Evolutionary conservation across 2,329 filamentous ascomycete genomes (phyloP), one percentile per base, ranked within the genome.

Genomic region (Aspergillus ibericus): DNA sequence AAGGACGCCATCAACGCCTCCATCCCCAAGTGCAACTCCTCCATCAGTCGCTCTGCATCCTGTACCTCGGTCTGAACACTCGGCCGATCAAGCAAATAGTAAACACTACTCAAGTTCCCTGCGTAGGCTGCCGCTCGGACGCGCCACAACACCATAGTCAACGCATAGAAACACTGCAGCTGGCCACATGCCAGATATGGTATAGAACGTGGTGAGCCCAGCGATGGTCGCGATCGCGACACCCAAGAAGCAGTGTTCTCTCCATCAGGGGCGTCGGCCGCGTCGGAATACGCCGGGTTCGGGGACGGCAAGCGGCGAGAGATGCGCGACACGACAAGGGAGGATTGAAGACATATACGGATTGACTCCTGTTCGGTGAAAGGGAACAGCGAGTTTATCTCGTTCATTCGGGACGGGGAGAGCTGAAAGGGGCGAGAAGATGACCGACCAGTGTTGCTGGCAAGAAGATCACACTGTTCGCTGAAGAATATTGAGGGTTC

Each of bases 11-110:
- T 12, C 2, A 55, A 12, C 5, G 46, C 25, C n/a, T 55, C 56
- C 5, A 55, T 42, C 2, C 56, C 56, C n/a, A n/a, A 13, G 3
- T 42, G 27, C n/a, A 55, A 20, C 32, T 59, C 56, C 22, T 59
- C 56, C 16, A 51, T 18, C 2, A 59, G 29, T 10, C 56, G 8
- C n/a, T 52, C 52, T 1, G 38, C 52, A 18, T 59, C 56, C 5
- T 58, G 56, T 13, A 46, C 20, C 36, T 35, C 52, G 5, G 52
- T 55, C 10, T 5, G 36, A 4, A 20, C 9, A 10, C 22, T 46
- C 20, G 56, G 18, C 15, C 13, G 35, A 5, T 16, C 13, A 3
- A 59, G 25, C 18, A 59, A 5, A 1, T 59, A 35, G n/a, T 25
- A 22, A 16, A 20, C 44, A n/a, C 35, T 55, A 1, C 12, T 16